These are phyloP conservation scores for Sphaerostilbella broomeana DNA, from an alignment of 2,329 filamentous ascomycete species.

Conservation along the genomic window DNA sequence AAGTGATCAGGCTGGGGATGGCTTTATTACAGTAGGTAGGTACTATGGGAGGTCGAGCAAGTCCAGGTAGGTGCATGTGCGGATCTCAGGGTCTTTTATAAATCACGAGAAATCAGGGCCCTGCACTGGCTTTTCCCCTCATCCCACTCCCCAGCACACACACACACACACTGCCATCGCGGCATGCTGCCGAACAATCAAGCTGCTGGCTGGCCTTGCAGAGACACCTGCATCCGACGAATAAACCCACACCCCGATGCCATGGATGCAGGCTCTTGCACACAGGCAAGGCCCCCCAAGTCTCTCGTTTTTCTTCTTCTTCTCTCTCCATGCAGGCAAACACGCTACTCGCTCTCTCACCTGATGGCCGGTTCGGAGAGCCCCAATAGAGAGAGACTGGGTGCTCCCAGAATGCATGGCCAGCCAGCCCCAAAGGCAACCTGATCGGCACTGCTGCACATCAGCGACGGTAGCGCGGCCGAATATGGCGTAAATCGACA, in stretches of 20 bases:
- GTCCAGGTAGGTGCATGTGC: neutral
- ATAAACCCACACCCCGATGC: too few relatives aligned
- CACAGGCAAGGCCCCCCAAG: too few relatives aligned
- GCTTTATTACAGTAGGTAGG: constrained; percentile 1
- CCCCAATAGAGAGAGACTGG: neutral
- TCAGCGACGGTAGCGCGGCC: constrained; percentile 10
- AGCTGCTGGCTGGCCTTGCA: too few relatives aligned
- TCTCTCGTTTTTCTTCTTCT: neutral
- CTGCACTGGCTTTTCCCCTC: constrained; percentile 4
- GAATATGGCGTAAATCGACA: constrained; percentile 9
- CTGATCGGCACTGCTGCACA: constrained; percentile 13
- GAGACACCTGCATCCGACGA: too few relatives aligned
- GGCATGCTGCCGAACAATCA: neutral
- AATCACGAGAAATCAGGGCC: constrained; percentile 12
- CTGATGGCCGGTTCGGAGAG: neutral
- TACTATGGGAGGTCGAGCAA: neutral
- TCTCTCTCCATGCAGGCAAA: neutral
- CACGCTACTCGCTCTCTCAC: neutral
- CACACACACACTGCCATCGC: neutral
- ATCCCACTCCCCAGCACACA: neutral
- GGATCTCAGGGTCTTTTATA: constrained; percentile 19
- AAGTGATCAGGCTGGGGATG: too few relatives aligned
- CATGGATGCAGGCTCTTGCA: too few relatives aligned
- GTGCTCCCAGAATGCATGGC: neutral
- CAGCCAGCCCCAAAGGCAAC: constrained; percentile 1